These are phyloP conservation scores for Papilionanthe hybrid DNA, from an alignment of 116 monocot genomes.

Conservation along the genomic window DNA sequence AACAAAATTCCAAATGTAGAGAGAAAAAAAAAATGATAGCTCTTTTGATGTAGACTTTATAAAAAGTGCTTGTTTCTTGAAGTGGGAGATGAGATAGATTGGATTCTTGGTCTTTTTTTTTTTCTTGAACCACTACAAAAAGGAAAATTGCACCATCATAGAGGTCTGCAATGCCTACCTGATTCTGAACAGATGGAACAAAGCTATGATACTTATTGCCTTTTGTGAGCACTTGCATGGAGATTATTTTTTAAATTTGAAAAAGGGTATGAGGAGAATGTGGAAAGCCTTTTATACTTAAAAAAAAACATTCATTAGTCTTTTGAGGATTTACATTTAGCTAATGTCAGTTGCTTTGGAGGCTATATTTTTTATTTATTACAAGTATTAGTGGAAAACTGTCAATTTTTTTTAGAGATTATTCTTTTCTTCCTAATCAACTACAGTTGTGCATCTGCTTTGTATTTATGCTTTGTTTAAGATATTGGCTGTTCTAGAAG, in stretches of 20 bases:
- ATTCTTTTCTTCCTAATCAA: too few relatives aligned
- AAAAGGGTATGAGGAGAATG: slow-evolving; percentile 18
- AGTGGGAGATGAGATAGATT: slow-evolving; percentile 19
- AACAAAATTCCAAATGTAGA: slow-evolving; percentile 21
- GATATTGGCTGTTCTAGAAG: too few relatives aligned
- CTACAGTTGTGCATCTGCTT: too few relatives aligned
- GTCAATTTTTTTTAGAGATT: too few relatives aligned
- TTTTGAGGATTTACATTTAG: slow-evolving; percentile 9
- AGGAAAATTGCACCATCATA: slow-evolving; percentile 37
- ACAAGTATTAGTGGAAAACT: too few relatives aligned
- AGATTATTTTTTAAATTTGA: slow-evolving; percentile 7
- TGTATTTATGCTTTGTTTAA: too few relatives aligned
- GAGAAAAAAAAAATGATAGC: neutral
- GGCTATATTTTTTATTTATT: too few relatives aligned
- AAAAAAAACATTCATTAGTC: slow-evolving; percentile 2
- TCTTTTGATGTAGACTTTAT: slow-evolving; percentile 16
- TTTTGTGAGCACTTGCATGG: slow-evolving; percentile 54
- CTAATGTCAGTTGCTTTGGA: neutral
- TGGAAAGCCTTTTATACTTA: slow-evolving; percentile 19
- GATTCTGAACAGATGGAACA: slow-evolving; percentile 47
- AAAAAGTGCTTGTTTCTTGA: slow-evolving; percentile 15
- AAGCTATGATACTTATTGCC: slow-evolving; percentile 27
- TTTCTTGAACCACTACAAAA: neutral
- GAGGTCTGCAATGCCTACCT: slow-evolving; percentile 13
- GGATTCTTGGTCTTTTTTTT: slow-evolving; percentile 3